These are phyloP conservation scores for Copromyces sp. DNA, from an alignment of 495 filamentous ascomycete species.

Conservation along the genomic window DNA sequence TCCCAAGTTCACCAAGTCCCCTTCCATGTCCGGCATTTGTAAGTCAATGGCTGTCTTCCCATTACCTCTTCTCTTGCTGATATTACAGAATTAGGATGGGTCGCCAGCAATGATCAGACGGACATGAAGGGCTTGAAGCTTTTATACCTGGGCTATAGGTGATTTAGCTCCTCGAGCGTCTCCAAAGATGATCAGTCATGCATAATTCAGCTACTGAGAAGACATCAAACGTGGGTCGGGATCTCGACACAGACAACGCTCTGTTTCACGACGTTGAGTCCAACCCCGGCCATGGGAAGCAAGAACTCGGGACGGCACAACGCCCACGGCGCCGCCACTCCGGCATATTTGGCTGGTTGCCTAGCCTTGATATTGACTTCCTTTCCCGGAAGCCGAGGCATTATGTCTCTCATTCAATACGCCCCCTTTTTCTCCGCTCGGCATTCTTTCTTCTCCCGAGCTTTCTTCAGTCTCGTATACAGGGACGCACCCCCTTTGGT, in stretches of 20 bases:
- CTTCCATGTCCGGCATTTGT: not conserved
- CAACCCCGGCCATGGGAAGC: not conserved
- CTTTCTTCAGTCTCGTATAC: slow-evolving; percentile 24
- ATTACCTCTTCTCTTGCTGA: not conserved
- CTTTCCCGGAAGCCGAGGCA: not conserved
- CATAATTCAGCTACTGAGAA: not conserved
- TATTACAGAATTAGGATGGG: not conserved
- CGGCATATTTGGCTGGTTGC: not conserved
- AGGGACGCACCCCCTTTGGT: not conserved
- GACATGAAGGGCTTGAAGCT: not conserved
- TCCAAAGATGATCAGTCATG: not conserved
- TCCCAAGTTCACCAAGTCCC: not conserved
- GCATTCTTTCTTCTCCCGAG: slow-evolving; percentile 28
- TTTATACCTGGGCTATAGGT: not conserved
- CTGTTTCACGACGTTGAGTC: not conserved
- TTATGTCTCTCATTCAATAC: not conserved
- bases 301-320: not conserved
- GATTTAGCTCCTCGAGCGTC: not conserved
- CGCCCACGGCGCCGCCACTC: not conserved
- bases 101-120: not conserved
- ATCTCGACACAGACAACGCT: not conserved
- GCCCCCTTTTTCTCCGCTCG: slow-evolving; percentile 13
- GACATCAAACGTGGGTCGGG: not conserved
- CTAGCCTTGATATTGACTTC: not conserved
- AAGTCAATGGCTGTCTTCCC: not conserved